phyloP scores from a whole-genome alignment of 2,329 filamentous ascomycete species.

The Cadophora sp. region DNA sequence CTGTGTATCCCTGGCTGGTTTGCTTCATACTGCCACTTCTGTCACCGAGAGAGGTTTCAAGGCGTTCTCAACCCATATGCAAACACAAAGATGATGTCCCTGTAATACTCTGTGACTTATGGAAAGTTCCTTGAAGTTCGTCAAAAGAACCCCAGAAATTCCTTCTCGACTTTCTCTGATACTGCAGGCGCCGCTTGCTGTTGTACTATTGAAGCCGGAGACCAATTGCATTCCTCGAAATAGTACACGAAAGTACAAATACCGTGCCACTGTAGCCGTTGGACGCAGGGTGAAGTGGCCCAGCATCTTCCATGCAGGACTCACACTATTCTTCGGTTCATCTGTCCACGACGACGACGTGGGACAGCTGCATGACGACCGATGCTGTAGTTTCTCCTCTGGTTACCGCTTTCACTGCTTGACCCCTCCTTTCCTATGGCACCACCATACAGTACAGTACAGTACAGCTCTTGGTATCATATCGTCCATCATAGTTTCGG shows the following conservation, averaged over 20 bases:
- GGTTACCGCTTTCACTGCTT: constrained; percentile 2
- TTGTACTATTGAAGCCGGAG: neutral
- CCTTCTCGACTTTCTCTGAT: neutral
- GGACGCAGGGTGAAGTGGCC: constrained; percentile 1
- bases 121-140: too few species aligned
- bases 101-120: neutral
- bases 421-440: neutral
- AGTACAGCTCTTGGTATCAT: neutral
- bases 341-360: neutral
- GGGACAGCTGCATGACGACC: neutral
- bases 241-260: neutral
- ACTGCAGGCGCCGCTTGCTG: neutral
- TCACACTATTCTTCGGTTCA: constrained; percentile 4
- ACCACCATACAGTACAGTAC: too few species aligned
- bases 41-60: neutral
- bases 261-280: neutral
- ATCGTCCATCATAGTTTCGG: neutral
- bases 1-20: neutral
- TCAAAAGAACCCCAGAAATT: neutral
- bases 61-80: neutral
- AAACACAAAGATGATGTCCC: neutral
- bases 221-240: neutral
- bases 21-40: neutral
- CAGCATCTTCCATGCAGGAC: neutral
- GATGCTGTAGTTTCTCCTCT: neutral